Base-by-base conservation (phyloP, 148 eudicot genomes). In the Pharnaceum exiguum region DNA sequence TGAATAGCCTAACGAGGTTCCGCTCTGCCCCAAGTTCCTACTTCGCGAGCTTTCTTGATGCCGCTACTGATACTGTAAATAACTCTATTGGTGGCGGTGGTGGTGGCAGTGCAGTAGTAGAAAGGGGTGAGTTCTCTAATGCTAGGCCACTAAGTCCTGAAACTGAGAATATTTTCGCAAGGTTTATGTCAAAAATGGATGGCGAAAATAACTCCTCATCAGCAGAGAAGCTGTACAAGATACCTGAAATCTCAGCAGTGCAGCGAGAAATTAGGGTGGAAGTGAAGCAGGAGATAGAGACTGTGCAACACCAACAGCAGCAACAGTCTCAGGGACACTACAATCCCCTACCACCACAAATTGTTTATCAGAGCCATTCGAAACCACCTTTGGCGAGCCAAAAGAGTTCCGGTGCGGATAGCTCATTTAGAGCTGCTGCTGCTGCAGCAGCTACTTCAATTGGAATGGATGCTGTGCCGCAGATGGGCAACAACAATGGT, bases 1-100 rank as follows among this genome's bases (percentile, higher is more conserved):
- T 66, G 69, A 77, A 62, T 13, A 76, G 85, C 2, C 75, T 93
- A 21, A 82, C 87, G 10, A 80, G 99, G 24, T 93, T 79, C 22
- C 85, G 84, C 11, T 93, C 99, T 0, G 96, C 99, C 1, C 99
- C 99, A 2, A 93, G 96, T 50, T 79, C 99, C 2, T 89, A 83
- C 61, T 89, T 93, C n/a, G 51, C 86, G 7, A 73, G 56, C 61
- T 69, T 85, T 24, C 65, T 88, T 9, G 81, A 65, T 64, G 68
- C 63, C 48, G 57, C 62, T 40, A 65, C 62, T 7, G 60, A 55
- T 1, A 72, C 75, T 16, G 40, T 38, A 28, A 69, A 30, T 10
- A 56, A 23, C 6, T 62, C 65, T 47, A 71, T 7, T 35, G 72
- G 66, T 10, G 67, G 58, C 32, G 77, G 55, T 12, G 65, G 37